These are phyloP conservation scores for Scutellaria barbata DNA, from an alignment of 257 asterid species.

Conservation along the genomic window DNA sequence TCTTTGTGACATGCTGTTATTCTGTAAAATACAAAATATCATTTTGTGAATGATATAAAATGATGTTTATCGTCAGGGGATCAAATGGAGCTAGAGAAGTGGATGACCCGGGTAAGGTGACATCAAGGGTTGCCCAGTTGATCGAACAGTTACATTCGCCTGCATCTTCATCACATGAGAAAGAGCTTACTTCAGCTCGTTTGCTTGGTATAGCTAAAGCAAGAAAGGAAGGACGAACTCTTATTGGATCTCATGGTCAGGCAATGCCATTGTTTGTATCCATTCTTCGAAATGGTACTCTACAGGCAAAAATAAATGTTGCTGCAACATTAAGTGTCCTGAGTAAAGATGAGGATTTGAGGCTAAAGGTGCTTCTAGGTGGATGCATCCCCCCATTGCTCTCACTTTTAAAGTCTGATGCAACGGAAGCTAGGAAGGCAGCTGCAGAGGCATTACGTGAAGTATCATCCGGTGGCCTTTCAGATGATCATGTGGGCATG, in stretches of 20 bases:
- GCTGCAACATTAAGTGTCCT: slow-evolving; percentile 71
- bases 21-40: slow-evolving; percentile 10
- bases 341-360: slow-evolving; percentile 76
- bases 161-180: slow-evolving; percentile 71
- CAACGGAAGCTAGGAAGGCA: slow-evolving; percentile 73
- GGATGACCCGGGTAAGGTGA: slow-evolving; percentile 70
- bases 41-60: slow-evolving; percentile 20
- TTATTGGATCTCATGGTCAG: slow-evolving; percentile 84
- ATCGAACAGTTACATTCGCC: slow-evolving; percentile 78
- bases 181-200: slow-evolving; percentile 86
- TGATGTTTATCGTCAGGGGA: slow-evolving; percentile 54
- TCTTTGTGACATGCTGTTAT: slow-evolving; percentile 21
- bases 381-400: slow-evolving; percentile 91
- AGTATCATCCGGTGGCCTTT: slow-evolving; percentile 72
- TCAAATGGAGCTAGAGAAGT: slow-evolving; percentile 65
- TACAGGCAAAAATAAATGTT: slow-evolving; percentile 66
- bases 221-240: slow-evolving; percentile 79
- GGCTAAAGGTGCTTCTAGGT: slow-evolving; percentile 85
- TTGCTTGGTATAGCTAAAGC: slow-evolving; percentile 81
- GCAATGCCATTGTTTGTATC: slow-evolving; percentile 88
- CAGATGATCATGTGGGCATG: slow-evolving; percentile 83
- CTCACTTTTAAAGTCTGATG: slow-evolving; percentile 70
- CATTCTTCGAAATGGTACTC: slow-evolving; percentile 77
- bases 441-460: slow-evolving; percentile 86
- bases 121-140: slow-evolving; percentile 72